Base-by-base conservation (phyloP, 2,329 filamentous ascomycete species). In the Penicillium sp. region DNA sequence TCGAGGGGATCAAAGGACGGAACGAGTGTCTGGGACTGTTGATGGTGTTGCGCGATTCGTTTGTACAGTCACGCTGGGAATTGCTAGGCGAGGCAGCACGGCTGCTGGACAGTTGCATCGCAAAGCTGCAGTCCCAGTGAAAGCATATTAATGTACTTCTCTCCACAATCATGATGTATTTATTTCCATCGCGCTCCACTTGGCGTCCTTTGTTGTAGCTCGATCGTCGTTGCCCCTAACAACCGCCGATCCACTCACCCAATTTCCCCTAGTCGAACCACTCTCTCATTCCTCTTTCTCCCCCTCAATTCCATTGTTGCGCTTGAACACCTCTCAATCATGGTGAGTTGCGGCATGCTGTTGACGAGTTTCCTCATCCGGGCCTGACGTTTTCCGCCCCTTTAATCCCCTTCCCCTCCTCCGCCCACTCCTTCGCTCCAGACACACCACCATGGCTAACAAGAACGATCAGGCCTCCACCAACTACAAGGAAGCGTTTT, bases 401-500 rank as follows among this genome's bases (percentile, higher is more conserved):
- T 33, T 32, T 11, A 16, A 16, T n/a, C 32, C 23, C 37, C 35
- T 23, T 23, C 17, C 20, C 22, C 30, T 29, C 13, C 30, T 30
- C 37, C 30, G 27, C 30, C 25, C 13, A 16, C 31, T 31, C 30
- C 25, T 30, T n/a, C 35, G 11, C 29, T 25, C 11, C 13, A 27
- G 22, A 32, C 30, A 12, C 26, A 39, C 29, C 35, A 32, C 37
- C 30, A 48, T 50, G 44, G 37, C 41, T 47, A 59, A 52, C 41
- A 60, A 52, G 32, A 33, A 56, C 46, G 57, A 62, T 25, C 76
- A 82, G 78, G 76, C 78, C 64, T 79, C 79, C 45, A 96, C 90
- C 73, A 96, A 98, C 83, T 98, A 96, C 86, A 96, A 96, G 77
- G 92, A 98, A 82, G 92, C 92, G 56, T 98, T 98, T 72, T 89